phyloP scores from a whole-genome alignment of 106 monocot species.

The Allium fistulosum region DNA sequence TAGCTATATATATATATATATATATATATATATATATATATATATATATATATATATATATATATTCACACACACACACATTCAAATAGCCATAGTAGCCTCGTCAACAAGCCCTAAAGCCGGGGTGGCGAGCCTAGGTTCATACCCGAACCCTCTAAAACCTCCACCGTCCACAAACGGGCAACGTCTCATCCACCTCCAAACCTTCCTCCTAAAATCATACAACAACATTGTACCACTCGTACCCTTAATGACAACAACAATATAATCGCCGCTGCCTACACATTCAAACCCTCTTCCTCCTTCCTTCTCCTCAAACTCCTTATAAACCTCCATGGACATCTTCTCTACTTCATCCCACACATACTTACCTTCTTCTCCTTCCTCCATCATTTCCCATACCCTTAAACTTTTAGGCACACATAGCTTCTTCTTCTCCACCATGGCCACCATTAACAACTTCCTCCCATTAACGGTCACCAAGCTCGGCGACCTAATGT shows the following conservation, averaged over 20 bases:
- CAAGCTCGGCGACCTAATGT: slow-evolving; percentile 64
- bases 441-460: slow-evolving; percentile 50
- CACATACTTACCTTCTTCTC: slow-evolving; percentile 3
- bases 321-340: slow-evolving; percentile 36
- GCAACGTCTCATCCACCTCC: slow-evolving; percentile 76
- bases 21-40: no score
- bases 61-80: no score
- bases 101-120: slow-evolving; percentile 56
- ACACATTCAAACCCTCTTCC: slow-evolving; percentile 79
- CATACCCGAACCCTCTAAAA: slow-evolving; percentile 58
- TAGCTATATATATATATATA: no score
- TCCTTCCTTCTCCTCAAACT: slow-evolving; percentile 48
- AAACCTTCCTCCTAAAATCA: slow-evolving; percentile 37
- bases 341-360: slow-evolving; percentile 80
- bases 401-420: slow-evolving; percentile 54
- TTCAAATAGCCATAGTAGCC: slow-evolving; percentile 18
- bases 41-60: no score
- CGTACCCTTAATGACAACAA: slow-evolving; percentile 27
- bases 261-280: slow-evolving; percentile 38
- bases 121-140: slow-evolving; percentile 79
- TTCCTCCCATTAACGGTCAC: slow-evolving; percentile 7
- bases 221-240: slow-evolving; percentile 28
- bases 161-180: slow-evolving; percentile 31
- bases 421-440: slow-evolving; percentile 67
- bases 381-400: slow-evolving; percentile 44